phyloP scores from a whole-genome alignment of 257 asterid genomes.

The Eustoma russellianum region DNA sequence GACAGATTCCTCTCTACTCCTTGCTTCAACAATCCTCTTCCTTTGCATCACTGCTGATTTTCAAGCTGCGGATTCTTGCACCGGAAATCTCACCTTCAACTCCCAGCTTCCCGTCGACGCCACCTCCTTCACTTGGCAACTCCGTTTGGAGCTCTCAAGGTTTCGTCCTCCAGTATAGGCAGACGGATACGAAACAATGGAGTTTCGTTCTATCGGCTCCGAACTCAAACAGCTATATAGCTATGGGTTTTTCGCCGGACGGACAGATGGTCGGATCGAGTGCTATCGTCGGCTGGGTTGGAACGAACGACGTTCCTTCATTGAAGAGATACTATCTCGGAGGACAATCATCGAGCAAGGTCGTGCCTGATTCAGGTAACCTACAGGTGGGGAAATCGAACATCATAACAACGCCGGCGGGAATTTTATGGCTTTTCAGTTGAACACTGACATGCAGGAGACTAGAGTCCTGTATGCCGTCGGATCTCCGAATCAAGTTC shows the following conservation, averaged over 20 bases:
- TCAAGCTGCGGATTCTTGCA: slow-evolving; percentile 54
- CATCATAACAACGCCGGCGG: slow-evolving; percentile 18
- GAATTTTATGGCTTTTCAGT: slow-evolving; percentile 50
- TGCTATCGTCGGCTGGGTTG: slow-evolving; percentile 65
- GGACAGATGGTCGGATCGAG: slow-evolving; percentile 75
- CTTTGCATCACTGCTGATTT: slow-evolving; percentile 27
- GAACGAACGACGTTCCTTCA: slow-evolving; percentile 9
- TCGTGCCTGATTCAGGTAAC: slow-evolving; percentile 27
- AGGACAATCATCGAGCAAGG: slow-evolving; percentile 36
- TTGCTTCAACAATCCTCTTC: slow-evolving; percentile 4
- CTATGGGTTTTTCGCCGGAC: slow-evolving; percentile 56
- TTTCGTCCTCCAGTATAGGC: slow-evolving; percentile 63
- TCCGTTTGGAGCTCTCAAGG: slow-evolving; percentile 49
- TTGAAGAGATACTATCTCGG: slow-evolving; percentile 43
- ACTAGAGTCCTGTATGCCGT: slow-evolving; percentile 49
- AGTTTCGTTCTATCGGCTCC: slow-evolving; percentile 67
- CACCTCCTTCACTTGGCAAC: slow-evolving; percentile 47
- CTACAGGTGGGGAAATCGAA: slow-evolving; percentile 38
- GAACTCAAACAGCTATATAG: slow-evolving; percentile 41
- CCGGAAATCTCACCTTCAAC: slow-evolving; percentile 26
- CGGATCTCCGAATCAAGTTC: slow-evolving; percentile 39
- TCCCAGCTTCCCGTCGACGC: slow-evolving; percentile 38
- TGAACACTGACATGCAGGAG: slow-evolving; percentile 30
- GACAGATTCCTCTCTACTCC: slow-evolving; percentile 12
- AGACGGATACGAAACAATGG: slow-evolving; percentile 45